phyloP scores from a whole-genome alignment of 331 rosid genomes.

The Quercus phellos region DNA sequence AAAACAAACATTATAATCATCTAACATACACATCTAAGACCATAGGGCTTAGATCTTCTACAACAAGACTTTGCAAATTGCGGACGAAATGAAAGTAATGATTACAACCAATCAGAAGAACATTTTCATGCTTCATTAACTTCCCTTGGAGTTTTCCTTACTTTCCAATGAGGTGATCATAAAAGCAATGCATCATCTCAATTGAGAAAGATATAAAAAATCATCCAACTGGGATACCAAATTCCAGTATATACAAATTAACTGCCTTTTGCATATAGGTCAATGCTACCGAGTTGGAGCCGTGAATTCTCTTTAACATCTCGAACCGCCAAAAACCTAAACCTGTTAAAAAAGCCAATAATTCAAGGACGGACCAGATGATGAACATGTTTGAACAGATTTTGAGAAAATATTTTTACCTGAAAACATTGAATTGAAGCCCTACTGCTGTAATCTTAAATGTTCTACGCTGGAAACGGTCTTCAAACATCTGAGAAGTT shows the following conservation, averaged over 20 bases:
- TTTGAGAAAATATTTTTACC: constrained; percentile 33
- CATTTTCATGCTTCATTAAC: too few species aligned
- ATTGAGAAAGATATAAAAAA: background rate
- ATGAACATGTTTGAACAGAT: background rate
- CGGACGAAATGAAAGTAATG: too few species aligned
- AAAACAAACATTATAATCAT: background rate
- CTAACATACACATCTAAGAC: background rate
- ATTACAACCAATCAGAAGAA: too few species aligned
- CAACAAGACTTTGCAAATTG: background rate
- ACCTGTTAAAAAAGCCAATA: constrained; percentile 39
- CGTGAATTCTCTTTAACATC: constrained; percentile 55
- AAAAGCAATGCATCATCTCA: background rate
- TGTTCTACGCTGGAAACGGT: constrained; percentile 62
- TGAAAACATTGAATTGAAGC: constrained; percentile 47
- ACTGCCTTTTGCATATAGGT: constrained; percentile 48
- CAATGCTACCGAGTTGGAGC: constrained; percentile 83
- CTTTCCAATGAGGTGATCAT: background rate
- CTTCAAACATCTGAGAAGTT: constrained; percentile 51
- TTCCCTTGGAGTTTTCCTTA: background rate
- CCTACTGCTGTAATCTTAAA: constrained; percentile 42
- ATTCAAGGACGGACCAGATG: background rate
- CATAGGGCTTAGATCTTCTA: background rate
- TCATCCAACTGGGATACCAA: background rate
- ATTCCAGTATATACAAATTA: background rate
- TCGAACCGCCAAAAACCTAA: constrained; percentile 63